phyloP scores from a whole-genome alignment of 768 basidiomycete species.

The Termitomyces sp. region DNA sequence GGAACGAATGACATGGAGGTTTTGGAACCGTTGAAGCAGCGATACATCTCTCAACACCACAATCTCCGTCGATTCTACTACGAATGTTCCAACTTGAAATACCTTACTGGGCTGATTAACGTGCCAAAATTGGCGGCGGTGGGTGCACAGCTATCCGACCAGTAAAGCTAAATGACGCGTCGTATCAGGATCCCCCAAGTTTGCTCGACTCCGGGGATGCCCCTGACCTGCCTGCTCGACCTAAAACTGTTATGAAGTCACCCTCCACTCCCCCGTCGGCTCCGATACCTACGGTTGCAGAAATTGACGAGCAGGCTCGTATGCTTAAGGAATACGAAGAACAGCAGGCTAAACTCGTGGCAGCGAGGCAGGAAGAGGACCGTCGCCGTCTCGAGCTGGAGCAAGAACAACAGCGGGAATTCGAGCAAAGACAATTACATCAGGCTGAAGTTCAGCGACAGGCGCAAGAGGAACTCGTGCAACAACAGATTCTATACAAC shows the following conservation, averaged over 20 bases:
- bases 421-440: constrained; percentile 80
- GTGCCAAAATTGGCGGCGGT: constrained; percentile 96
- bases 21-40: constrained; percentile 80
- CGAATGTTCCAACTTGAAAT: constrained; percentile 98
- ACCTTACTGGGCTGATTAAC: constrained; percentile 94
- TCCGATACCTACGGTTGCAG: constrained; percentile 63
- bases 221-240: constrained; percentile 85
- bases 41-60: constrained; percentile 90
- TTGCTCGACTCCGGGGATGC: constrained; percentile 76
- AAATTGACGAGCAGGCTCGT: constrained; percentile 85
- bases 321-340: constrained; percentile 97
- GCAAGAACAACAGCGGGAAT: constrained; percentile 78
- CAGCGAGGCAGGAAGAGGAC: constrained; percentile 81
- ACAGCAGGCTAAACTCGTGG: constrained; percentile 83
- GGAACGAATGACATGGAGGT: constrained; percentile 89
- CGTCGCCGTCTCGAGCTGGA: constrained; percentile 73
- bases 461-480: constrained; percentile 86
- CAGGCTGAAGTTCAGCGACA: constrained; percentile 85
- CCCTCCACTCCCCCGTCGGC: constrained; percentile 66
- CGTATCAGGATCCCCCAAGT: constrained; percentile 87
- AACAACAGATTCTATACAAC: constrained; percentile 78
- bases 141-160: constrained; percentile 16
- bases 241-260: constrained; percentile 52
- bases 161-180: neutral
- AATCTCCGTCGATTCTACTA: constrained; percentile 97